Evolutionary conservation across 2,329 filamentous ascomycete species (phyloP).

Genomic region (Lithohypha guttulata): DNA sequence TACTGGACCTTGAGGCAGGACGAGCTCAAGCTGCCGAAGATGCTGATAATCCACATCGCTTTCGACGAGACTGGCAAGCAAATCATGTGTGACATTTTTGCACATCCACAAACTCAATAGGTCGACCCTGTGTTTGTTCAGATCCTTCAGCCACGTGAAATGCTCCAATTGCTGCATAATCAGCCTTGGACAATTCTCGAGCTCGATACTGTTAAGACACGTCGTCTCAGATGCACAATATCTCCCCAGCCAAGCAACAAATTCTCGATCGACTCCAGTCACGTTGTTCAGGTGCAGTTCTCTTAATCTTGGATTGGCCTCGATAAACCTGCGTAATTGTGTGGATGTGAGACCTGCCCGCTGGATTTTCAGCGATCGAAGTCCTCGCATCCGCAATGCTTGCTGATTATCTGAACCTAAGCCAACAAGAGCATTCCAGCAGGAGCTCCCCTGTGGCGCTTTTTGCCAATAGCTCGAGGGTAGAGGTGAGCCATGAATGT

Average conservation of each 20-base stretch:
- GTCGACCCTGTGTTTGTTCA: neutral
- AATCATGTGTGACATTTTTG: constrained; percentile 3
- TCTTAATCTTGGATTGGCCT: constrained; percentile 23
- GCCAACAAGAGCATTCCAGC: constrained; percentile 27
- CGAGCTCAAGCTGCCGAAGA: too few species aligned
- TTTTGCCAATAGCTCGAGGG: constrained; percentile 24
- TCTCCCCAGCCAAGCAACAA: constrained; percentile 27
- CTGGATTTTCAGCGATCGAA: constrained; percentile 26
- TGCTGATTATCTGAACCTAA: constrained; percentile 21
- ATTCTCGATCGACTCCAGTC: constrained; percentile 26
- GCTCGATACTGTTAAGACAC: constrained; percentile 2
- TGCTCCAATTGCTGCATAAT: constrained; percentile 3
- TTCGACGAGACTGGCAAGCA: constrained; percentile 6
- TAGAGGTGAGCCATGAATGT: constrained; percentile 26
- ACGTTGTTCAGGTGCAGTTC: constrained; percentile 26
- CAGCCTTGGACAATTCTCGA: constrained; percentile 4
- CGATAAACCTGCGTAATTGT: constrained; percentile 27
- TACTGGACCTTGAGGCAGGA: too few species aligned
- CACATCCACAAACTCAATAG: constrained; percentile 3
- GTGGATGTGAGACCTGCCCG: constrained; percentile 27
- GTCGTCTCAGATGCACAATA: constrained; percentile 1
- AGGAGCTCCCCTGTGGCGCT: constrained; percentile 21
- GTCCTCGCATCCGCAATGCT: constrained; percentile 18
- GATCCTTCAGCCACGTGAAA: constrained; percentile 3
- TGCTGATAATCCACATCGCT: constrained; percentile 3